Evolutionary conservation across 371 early-diverging fungal genomes (phyloP), one percentile per base, ranked within the genome.

Genomic region (Syncephalis plumigaleata): DNA sequence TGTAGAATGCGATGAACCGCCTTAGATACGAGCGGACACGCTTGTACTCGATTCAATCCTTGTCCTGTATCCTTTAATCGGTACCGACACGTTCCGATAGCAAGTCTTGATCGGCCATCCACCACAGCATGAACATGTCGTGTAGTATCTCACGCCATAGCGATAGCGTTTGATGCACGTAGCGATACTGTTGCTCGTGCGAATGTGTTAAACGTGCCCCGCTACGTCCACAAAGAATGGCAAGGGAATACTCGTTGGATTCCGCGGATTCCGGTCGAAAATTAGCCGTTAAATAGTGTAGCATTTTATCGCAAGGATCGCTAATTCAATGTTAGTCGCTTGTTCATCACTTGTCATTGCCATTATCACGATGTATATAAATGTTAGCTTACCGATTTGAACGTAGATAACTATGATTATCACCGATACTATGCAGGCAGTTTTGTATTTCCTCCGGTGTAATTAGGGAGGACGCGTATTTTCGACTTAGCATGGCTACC

Each of bases 91-190:
- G 55, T 54, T 15, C 68, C 56, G 9, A 61, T 40, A 96, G 61
- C 66, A 96, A 65, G 56, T 96, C 97, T 40, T 67, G 50, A 60
- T 96, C 97, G 9, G 97, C 79, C 22, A 89, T 56, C 38, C 65
- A 71, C 96, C 96, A 96, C 24, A 96, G 79, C 73, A 73, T 83
- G 57, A 90, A 96, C 91, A 95, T 91, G 48, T 95, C 93, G 64
- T 94, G 81, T 22, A 85, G 64, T 48, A 96, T 82, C 56, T 92
- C 94, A 8, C 89, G 72, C 95, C 97, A 96, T 18, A 96, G 67
- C 3, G 85, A 75, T 27, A 96, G 68, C 11, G 93, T 87, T 64
- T 96, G 96, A 44, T 79, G 69, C 42, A 94, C 96, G 62, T 92
- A 96, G 54, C 75, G 72, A 63, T 81, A 96, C 60, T n/a, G 96